Conservation (phyloP, 495 filamentous ascomycete species). For the Rusavskia elegans region DNA sequence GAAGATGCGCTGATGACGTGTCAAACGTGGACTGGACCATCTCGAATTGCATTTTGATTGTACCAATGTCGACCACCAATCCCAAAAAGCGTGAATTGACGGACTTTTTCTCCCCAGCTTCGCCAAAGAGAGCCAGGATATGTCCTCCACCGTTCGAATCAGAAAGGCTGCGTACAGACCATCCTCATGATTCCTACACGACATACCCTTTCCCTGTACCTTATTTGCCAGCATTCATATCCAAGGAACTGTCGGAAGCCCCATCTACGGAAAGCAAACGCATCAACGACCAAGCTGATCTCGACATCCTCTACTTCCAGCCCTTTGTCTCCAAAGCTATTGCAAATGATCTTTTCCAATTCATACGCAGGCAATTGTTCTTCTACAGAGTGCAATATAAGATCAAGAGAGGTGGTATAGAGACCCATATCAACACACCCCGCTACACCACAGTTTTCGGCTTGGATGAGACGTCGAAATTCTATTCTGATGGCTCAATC, state of each 20-base stretch:
- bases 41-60: neutral
- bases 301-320: conserved; percentile 52
- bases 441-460: conserved; percentile 59
- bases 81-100: conserved; percentile 33
- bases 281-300: conserved; percentile 45
- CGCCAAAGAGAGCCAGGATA: conserved; percentile 19
- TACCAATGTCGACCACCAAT: neutral
- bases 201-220: conserved; percentile 49
- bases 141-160: neutral
- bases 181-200: conserved; percentile 25
- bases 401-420: conserved; percentile 39
- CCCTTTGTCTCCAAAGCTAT: conserved; percentile 40
- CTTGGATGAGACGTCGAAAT: conserved; percentile 41
- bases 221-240: conserved; percentile 31
- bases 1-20: too few relatives aligned
- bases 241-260: conserved; percentile 17
- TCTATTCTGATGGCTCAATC: conserved; percentile 22
- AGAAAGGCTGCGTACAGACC: neutral
- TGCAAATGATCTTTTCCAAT: conserved; percentile 43
- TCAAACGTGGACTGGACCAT: too few relatives aligned
- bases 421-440: conserved; percentile 50
- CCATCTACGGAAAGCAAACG: conserved; percentile 21
- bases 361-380: conserved; percentile 43
- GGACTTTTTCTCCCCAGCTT: conserved; percentile 30
- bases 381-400: conserved; percentile 61